phyloP scores from a whole-genome alignment of 495 filamentous ascomycete species.

The Lasiosphaeris hirsuta region DNA sequence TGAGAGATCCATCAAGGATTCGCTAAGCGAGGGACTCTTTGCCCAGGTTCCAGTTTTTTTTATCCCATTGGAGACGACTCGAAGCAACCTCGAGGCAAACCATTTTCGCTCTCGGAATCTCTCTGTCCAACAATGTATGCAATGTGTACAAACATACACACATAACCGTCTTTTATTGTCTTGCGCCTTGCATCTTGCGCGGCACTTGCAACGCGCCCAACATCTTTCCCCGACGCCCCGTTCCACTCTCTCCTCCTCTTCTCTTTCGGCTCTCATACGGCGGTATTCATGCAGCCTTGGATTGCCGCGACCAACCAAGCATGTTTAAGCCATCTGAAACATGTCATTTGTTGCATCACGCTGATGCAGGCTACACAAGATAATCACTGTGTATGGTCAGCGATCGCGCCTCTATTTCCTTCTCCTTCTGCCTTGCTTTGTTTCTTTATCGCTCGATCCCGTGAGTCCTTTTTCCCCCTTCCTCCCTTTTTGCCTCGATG shows the following conservation, averaged over 20 bases:
- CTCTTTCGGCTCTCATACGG: neutral
- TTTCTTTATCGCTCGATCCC: too few species aligned
- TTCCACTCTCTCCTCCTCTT: too few species aligned
- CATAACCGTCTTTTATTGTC: neutral
- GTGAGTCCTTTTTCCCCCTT: too few species aligned
- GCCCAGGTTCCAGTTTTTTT: neutral
- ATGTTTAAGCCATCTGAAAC: constrained; percentile 16
- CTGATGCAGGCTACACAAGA: constrained; percentile 11
- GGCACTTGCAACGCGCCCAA: too few species aligned
- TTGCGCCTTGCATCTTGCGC: neutral
- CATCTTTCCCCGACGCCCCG: too few species aligned
- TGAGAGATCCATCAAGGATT: constrained; percentile 1
- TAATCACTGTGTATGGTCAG: neutral
- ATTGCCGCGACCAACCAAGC: constrained; percentile 4
- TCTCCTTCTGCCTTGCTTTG: too few species aligned
- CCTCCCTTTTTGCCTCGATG: too few species aligned
- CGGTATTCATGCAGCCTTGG: neutral
- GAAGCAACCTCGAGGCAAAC: neutral
- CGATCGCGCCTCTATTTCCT: too few species aligned
- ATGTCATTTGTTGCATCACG: constrained; percentile 15
- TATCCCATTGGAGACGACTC: constrained; percentile 7
- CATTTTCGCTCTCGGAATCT: too few species aligned
- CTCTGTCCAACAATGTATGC: too few species aligned
- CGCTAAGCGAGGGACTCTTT: constrained; percentile 12
- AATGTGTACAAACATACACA: too few species aligned